phyloP scores from a whole-genome alignment of 495 filamentous ascomycete genomes.

The Amphirosellinia nigrospora region DNA sequence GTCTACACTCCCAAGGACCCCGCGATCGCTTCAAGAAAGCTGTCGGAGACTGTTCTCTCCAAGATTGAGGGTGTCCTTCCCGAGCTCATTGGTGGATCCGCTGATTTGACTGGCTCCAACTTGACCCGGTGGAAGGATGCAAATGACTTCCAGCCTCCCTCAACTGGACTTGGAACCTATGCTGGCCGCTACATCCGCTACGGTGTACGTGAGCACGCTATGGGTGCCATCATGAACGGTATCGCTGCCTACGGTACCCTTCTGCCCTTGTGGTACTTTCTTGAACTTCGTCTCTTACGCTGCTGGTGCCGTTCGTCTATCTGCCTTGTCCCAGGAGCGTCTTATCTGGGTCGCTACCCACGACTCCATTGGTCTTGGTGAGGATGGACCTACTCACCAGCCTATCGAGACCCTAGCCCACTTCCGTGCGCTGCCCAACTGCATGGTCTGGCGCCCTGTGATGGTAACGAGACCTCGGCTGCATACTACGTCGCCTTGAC shows the following conservation, averaged over 20 bases:
- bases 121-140: conserved; percentile 98
- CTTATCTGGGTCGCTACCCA: conserved; percentile 97
- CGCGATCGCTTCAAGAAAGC: conserved; percentile 89
- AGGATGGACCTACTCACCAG: conserved; percentile 99
- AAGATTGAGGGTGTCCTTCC: conserved; percentile 84
- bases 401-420: conserved; percentile 99
- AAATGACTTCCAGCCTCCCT: conserved; percentile 94
- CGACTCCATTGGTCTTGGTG: conserved; percentile 98
- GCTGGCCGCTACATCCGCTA: conserved; percentile 93
- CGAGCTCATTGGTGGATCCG: conserved; percentile 93
- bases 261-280: conserved; percentile 96
- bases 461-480: conserved; percentile 97
- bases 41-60: conserved; percentile 91
- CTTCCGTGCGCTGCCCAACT: conserved; percentile 98
- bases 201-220: conserved; percentile 95
- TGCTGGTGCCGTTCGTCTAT: conserved; percentile 92
- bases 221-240: conserved; percentile 99
- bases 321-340: conserved; percentile 87
- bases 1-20: conserved; percentile 87
- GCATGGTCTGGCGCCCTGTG: conserved; percentile 99
- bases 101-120: conserved; percentile 98
- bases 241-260: conserved; percentile 93
- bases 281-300: conserved; percentile 99
- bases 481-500: conserved; percentile 97
- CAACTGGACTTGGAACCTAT: conserved; percentile 83